phyloP scores from a whole-genome alignment of 31 red algal species.

The Odonthalia washingtoniensis region DNA sequence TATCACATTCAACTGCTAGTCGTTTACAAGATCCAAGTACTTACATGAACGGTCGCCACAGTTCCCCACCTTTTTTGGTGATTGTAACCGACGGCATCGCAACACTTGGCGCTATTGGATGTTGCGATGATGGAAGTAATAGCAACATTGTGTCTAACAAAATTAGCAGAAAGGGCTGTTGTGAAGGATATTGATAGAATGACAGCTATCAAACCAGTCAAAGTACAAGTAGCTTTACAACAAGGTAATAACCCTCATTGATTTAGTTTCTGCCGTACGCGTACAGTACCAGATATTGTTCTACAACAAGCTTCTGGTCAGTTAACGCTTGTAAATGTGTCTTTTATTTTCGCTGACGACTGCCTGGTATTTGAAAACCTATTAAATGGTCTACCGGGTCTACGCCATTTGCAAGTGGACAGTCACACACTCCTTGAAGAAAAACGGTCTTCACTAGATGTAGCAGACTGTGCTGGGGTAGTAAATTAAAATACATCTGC shows the following conservation, averaged over 20 bases:
- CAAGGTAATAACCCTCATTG: not conserved
- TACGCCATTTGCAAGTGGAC: constrained; percentile 3
- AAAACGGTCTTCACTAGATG: no score
- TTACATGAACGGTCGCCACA: no score
- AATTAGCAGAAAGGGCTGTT: not conserved
- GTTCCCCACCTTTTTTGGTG: not conserved
- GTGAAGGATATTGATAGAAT: not conserved
- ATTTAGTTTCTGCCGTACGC: not conserved
- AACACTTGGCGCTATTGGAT: not conserved
- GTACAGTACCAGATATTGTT: not conserved
- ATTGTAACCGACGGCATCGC: not conserved
- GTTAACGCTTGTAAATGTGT: not conserved
- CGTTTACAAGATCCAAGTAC: no score
- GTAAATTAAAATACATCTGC: no score
- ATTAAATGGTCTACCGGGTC: not conserved
- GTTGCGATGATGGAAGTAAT: not conserved
- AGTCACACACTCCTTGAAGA: no score
- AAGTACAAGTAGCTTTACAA: not conserved
- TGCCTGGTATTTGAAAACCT: not conserved
- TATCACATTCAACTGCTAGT: no score
- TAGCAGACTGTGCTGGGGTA: no score
- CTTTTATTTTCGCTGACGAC: not conserved
- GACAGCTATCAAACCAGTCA: not conserved
- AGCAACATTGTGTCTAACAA: not conserved
- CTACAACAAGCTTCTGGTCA: not conserved